These are phyloP conservation scores for Physcia stellaris DNA, from an alignment of 495 filamentous ascomycete genomes.

Conservation along the genomic window DNA sequence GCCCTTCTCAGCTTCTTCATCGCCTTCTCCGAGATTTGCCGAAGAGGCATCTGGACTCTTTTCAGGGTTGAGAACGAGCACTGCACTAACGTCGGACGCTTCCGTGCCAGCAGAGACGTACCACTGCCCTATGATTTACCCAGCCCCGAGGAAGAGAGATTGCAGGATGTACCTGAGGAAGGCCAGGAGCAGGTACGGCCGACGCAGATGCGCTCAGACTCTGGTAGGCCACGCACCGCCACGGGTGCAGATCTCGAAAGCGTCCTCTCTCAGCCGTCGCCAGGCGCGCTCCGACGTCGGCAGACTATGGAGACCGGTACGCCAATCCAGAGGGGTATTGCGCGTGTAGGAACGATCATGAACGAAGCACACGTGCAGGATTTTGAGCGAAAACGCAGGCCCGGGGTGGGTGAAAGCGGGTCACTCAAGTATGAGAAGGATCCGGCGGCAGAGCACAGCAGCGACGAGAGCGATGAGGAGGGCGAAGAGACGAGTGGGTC, in stretches of 20 bases:
- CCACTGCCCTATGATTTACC: constrained; percentile 63
- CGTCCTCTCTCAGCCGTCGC: constrained; percentile 4
- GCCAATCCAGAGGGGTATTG: constrained; percentile 21
- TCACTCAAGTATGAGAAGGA: background rate
- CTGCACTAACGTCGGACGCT: constrained; percentile 71
- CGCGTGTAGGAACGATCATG: constrained; percentile 45
- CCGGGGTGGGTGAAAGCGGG: constrained; percentile 17
- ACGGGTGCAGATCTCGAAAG: constrained; percentile 11
- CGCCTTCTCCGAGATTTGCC: constrained; percentile 58
- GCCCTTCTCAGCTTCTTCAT: constrained; percentile 65
- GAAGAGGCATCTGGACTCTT: constrained; percentile 78
- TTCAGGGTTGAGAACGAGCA: constrained; percentile 97
- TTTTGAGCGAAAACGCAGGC: constrained; percentile 60
- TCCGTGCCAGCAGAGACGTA: constrained; percentile 69
- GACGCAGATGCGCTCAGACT: background rate
- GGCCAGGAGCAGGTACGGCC: constrained; percentile 3
- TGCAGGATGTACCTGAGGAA: constrained; percentile 4
- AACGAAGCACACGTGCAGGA: constrained; percentile 72
- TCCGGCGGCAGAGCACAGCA: constrained; percentile 8
- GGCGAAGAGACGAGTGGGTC: constrained; percentile 11
- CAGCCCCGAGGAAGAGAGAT: constrained; percentile 10
- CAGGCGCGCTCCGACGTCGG: constrained; percentile 15
- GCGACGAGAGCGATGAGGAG: constrained; percentile 15
- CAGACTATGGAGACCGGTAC: constrained; percentile 6
- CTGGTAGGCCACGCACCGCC: background rate